Percentiles rank a stretch among this genome's conserved stretches.
Conservation (phyloP, 257 asterid genomes). For the Rehmannia glutinosa region DNA sequence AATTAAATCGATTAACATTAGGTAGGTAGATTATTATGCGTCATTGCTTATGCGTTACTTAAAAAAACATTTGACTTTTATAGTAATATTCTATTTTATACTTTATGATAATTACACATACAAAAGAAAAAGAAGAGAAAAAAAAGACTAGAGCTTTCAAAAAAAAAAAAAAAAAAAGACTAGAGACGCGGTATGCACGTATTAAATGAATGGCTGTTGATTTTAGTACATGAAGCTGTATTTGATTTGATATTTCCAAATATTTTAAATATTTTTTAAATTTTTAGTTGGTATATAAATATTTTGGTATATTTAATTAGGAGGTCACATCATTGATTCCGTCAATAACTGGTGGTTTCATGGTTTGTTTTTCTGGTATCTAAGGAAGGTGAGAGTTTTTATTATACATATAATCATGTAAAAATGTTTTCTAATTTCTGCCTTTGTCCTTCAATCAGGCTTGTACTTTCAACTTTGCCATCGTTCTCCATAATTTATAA, state of each 20-base stretch:
- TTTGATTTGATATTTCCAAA: background rate
- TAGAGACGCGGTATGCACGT: slow-evolving; percentile 1
- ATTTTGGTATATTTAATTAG: background rate
- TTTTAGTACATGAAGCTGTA: too few relatives aligned
- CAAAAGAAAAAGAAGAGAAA: too few relatives aligned
- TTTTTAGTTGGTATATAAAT: background rate
- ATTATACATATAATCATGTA: background rate
- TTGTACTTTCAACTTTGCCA: background rate
- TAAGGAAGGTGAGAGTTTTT: background rate
- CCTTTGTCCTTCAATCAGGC: background rate
- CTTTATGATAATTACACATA: background rate
- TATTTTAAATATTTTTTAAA: background rate
- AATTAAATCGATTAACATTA: too few relatives aligned
- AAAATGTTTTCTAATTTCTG: background rate
- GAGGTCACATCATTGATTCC: slow-evolving; percentile 19
- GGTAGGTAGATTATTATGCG: background rate
- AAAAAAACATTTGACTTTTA: slow-evolving; percentile 12
- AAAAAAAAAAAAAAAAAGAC: background rate
- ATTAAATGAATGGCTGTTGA: too few relatives aligned
- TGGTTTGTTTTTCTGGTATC: background rate
- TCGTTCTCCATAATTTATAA: background rate
- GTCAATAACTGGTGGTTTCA: background rate
- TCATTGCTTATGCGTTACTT: background rate
- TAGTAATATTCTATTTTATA: slow-evolving; percentile 2
- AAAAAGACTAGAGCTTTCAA: too few relatives aligned